These are phyloP conservation scores for Chaetomium sp. DNA, from an alignment of 2,329 filamentous ascomycete species.

Conservation along the genomic window DNA sequence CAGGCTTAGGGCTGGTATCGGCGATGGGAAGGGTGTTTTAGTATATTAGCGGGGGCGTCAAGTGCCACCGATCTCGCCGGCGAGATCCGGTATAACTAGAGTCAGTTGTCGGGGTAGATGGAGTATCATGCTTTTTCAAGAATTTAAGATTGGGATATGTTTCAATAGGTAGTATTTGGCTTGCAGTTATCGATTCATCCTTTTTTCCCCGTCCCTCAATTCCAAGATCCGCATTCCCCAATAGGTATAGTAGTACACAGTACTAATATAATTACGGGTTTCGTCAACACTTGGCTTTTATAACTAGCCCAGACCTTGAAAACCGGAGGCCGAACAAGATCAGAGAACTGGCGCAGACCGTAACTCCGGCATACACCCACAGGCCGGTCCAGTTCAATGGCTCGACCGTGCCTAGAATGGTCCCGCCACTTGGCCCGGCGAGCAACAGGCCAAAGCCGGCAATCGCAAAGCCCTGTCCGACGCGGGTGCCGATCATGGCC, in stretches of 20 bases:
- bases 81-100: too few relatives aligned
- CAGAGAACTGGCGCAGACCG: conserved; percentile 13
- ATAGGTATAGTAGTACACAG: not conserved
- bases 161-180: not conserved
- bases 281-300: conserved; percentile 1
- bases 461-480: conserved; percentile 44
- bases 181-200: too few relatives aligned
- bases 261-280: not conserved
- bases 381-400: conserved; percentile 34
- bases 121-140: not conserved
- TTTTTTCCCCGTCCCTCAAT: not conserved
- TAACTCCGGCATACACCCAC: conserved; percentile 34
- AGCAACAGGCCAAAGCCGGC: conserved; percentile 40
- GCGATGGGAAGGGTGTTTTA: not conserved
- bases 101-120: too few relatives aligned
- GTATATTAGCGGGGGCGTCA: too few relatives aligned
- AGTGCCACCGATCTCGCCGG: too few relatives aligned
- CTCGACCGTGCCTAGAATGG: conserved; percentile 31
- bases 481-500: conserved; percentile 46
- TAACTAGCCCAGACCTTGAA: not conserved
- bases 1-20: not conserved
- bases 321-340: conserved; percentile 9
- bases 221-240: not conserved
- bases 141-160: not conserved
- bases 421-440: conserved; percentile 34